These are phyloP conservation scores for Penicillium sp. DNA, from an alignment of 2,329 filamentous ascomycete genomes.

Conservation along the genomic window DNA sequence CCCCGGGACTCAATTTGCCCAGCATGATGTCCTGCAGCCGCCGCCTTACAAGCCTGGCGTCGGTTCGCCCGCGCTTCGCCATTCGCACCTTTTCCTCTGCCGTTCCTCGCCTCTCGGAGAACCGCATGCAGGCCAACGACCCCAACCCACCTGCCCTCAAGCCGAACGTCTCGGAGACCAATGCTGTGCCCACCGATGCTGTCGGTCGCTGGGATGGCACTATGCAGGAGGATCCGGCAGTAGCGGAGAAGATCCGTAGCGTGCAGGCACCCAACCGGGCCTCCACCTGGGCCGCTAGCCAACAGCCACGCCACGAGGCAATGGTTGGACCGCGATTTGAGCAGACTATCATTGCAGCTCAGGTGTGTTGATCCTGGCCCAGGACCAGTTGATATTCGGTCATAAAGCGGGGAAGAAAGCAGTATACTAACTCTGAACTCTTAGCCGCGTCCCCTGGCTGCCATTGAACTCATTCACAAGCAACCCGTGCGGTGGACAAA, in stretches of 20 bases:
- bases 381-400: neutral
- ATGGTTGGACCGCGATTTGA: constrained; percentile 96
- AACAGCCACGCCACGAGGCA: constrained; percentile 71
- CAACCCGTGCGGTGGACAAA: constrained; percentile 91
- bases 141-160: constrained; percentile 48
- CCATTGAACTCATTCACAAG: constrained; percentile 94
- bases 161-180: constrained; percentile 57
- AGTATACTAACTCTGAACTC: constrained; percentile 1
- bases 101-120: constrained; percentile 38
- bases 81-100: constrained; percentile 44
- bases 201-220: constrained; percentile 48
- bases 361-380: constrained; percentile 56
- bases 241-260: constrained; percentile 53
- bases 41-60: constrained; percentile 45
- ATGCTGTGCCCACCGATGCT: constrained; percentile 51
- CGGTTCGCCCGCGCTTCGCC: constrained; percentile 31
- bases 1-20: constrained; percentile 23
- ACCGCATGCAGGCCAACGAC: constrained; percentile 52
- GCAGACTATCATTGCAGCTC: constrained; percentile 86
- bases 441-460: constrained; percentile 80
- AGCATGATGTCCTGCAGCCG: constrained; percentile 43
- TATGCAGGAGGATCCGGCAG: constrained; percentile 52
- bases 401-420: neutral
- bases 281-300: constrained; percentile 76
- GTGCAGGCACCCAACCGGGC: constrained; percentile 82